phyloP scores from a whole-genome alignment of 805 yeast genomes.

The Ogataea paraovalis region DNA sequence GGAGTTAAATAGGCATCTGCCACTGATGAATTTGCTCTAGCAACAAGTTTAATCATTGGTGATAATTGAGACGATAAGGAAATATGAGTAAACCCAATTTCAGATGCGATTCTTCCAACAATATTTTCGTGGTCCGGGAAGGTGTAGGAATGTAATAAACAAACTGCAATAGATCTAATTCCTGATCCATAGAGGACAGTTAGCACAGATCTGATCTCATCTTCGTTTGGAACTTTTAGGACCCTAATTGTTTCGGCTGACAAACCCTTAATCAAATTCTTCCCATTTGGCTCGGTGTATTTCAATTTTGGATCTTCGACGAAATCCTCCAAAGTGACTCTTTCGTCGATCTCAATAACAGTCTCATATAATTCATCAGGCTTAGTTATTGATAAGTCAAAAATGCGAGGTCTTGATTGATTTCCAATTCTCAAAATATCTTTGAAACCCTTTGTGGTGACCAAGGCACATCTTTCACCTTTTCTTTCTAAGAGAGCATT shows the following conservation, averaged over 20 bases:
- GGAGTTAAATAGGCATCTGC: constrained; percentile 87
- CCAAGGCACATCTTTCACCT: constrained; percentile 81
- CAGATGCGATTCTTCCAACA: constrained; percentile 55
- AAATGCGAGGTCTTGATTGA: constrained; percentile 87
- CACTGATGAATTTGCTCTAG: constrained; percentile 71
- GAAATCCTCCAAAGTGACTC: constrained; percentile 80
- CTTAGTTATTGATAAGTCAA: constrained; percentile 72
- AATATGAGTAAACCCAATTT: constrained; percentile 64
- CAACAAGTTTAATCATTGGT: constrained; percentile 75
- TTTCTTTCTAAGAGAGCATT: constrained; percentile 90
- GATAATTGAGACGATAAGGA: constrained; percentile 65
- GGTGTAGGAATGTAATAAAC: constrained; percentile 69
- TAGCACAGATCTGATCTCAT: constrained; percentile 40
- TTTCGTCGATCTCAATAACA: constrained; percentile 84
- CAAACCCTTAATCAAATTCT: constrained; percentile 47
- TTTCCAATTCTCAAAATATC: constrained; percentile 84
- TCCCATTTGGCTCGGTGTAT: constrained; percentile 26
- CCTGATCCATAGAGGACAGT: constrained; percentile 50
- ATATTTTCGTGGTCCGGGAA: constrained; percentile 63
- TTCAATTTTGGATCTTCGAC: constrained; percentile 61
- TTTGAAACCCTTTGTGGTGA: constrained; percentile 85
- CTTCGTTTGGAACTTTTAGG: constrained; percentile 45
- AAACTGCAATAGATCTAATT: constrained; percentile 64
- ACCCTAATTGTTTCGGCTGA: constrained; percentile 68
- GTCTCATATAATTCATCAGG: constrained; percentile 67